These are phyloP conservation scores for Wilcoxina mikolae DNA, from an alignment of 495 filamentous ascomycete species.

Conservation along the genomic window DNA sequence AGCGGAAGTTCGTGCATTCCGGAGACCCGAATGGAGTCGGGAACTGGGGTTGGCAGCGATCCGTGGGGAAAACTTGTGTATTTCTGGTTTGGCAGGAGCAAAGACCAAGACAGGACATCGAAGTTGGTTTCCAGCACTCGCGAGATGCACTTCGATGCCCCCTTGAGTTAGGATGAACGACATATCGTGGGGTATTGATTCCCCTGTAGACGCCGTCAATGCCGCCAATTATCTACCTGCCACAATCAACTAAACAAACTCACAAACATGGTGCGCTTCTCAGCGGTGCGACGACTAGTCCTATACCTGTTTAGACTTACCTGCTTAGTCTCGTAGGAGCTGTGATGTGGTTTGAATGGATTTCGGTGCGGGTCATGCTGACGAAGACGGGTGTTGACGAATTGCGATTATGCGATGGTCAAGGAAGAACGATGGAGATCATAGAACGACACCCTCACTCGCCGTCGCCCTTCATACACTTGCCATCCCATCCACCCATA, in stretches of 20 bases:
- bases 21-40: too few species aligned
- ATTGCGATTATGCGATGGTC: not conserved
- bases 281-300: too few species aligned
- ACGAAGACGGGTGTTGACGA: not conserved
- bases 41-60: too few species aligned
- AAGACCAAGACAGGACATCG: too few species aligned
- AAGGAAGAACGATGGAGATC: not conserved
- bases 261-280: not conserved
- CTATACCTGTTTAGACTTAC: too few species aligned
- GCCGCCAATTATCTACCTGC: not conserved
- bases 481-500: not conserved
- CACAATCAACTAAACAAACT: not conserved
- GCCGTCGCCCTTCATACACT: not conserved
- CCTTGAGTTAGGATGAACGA: too few species aligned
- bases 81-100: too few species aligned
- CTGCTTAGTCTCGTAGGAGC: not conserved
- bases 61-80: too few species aligned
- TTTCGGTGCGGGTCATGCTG: not conserved
- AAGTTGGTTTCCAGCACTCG: too few species aligned
- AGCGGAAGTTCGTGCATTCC: too few species aligned
- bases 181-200: not conserved
- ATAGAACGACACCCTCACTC: not conserved
- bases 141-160: too few species aligned
- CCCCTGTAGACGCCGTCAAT: too few species aligned
- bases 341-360: not conserved